Conservation (phyloP, 2,329 filamentous ascomycete genomes). For the Talaromyces albobiverticillius region DNA sequence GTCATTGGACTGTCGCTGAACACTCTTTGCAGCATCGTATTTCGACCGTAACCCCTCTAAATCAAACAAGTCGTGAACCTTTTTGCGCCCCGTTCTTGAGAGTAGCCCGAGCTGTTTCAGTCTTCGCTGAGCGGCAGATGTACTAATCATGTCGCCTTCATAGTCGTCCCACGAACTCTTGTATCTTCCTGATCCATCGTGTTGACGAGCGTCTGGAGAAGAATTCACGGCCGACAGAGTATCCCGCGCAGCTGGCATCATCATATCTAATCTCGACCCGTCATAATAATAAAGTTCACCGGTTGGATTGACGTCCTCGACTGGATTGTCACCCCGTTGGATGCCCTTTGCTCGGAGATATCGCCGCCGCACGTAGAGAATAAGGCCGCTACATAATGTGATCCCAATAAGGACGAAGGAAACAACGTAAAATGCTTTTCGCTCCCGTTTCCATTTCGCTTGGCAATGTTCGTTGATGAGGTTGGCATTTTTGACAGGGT, state of each 20-base stretch:
- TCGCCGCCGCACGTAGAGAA: slow-evolving; percentile 14
- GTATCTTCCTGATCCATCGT: neutral
- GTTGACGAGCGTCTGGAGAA: neutral
- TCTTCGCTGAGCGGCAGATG: slow-evolving; percentile 11
- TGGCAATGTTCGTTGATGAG: slow-evolving; percentile 17
- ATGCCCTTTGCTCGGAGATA: slow-evolving; percentile 9
- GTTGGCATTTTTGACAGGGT: slow-evolving; percentile 13
- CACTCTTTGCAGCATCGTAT: neutral
- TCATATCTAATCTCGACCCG: neutral
- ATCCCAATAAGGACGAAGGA: slow-evolving; percentile 14
- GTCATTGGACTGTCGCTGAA: neutral
- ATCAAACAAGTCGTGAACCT: slow-evolving; percentile 22
- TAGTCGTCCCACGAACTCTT: slow-evolving; percentile 5
- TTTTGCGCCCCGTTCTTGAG: slow-evolving; percentile 15
- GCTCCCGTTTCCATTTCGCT: slow-evolving; percentile 14
- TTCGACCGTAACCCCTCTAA: slow-evolving; percentile 17
- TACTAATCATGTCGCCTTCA: slow-evolving; percentile 4
- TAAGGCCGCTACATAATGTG: slow-evolving; percentile 11
- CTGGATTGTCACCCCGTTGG: neutral
- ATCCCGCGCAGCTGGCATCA: neutral
- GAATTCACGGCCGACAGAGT: neutral
- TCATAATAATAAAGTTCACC: slow-evolving; percentile 16
- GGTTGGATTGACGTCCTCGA: slow-evolving; percentile 2
- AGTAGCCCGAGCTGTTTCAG: slow-evolving; percentile 15
- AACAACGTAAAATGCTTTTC: slow-evolving; percentile 17